Percentiles rank a stretch among this genome's conserved stretches.
phyloP scores from a whole-genome alignment of 176 grass and related monocot species.

The Rhipidocladum racemiflorum region DNA sequence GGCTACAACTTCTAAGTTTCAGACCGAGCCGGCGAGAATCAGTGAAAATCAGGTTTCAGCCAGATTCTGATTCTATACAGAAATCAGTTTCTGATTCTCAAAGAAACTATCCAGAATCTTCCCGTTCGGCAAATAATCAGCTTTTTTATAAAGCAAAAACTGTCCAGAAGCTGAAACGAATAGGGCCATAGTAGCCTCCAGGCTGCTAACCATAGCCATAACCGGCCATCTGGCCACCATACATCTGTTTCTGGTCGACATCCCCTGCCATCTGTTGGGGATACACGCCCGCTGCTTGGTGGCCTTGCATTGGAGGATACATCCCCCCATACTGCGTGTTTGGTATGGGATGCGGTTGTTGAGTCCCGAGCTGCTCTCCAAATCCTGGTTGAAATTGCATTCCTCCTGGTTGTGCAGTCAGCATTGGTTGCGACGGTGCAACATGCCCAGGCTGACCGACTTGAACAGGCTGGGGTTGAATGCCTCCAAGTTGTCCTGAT shows the following conservation, averaged over 20 bases:
- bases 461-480: conserved; percentile 46
- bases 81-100: no score
- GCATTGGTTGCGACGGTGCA: conserved; percentile 37
- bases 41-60: no score
- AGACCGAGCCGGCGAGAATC: no score
- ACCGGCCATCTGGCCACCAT: conserved; percentile 51
- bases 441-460: conserved; percentile 39
- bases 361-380: conserved; percentile 31
- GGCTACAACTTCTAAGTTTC: no score
- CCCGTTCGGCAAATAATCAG: no score
- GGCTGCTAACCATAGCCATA: conserved; percentile 59
- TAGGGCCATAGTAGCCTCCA: conserved; percentile 58
- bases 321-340: conserved; percentile 46
- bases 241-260: conserved; percentile 57
- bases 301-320: conserved; percentile 48
- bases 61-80: no score
- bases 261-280: conserved; percentile 57
- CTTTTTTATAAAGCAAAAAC: no score
- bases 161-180: no score
- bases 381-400: conserved; percentile 42
- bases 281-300: conserved; percentile 38
- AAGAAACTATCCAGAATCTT: no score
- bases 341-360: conserved; percentile 34
- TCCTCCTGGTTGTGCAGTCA: conserved; percentile 38
- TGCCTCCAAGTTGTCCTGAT: conserved; percentile 36